Percentiles rank a stretch among this genome's conserved stretches.
Conservation (phyloP, 495 filamentous ascomycete species). For the Trichodelitschia bisporula region DNA sequence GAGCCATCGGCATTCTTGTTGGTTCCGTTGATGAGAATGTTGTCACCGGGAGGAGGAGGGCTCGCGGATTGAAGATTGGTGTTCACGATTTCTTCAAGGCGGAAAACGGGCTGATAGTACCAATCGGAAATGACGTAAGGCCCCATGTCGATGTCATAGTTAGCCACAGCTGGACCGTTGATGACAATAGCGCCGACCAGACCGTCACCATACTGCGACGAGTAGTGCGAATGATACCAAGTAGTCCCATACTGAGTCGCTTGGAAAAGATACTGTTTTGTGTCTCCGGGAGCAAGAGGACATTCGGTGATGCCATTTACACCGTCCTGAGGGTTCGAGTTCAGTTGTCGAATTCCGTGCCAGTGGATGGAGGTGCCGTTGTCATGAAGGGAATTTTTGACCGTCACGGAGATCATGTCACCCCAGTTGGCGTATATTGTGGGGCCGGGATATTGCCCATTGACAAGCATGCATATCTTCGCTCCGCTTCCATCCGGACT, state of each 20-base stretch:
- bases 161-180: slow-evolving; percentile 15
- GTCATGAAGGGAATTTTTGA: slow-evolving; percentile 13
- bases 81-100: slow-evolving; percentile 7
- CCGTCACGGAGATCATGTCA: slow-evolving; percentile 13
- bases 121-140: slow-evolving; percentile 13
- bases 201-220: slow-evolving; percentile 16
- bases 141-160: slow-evolving; percentile 17
- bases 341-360: slow-evolving; percentile 16
- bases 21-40: slow-evolving; percentile 16
- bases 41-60: slow-evolving; percentile 12
- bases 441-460: slow-evolving; percentile 14
- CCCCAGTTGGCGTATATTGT: slow-evolving; percentile 15
- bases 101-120: slow-evolving; percentile 12
- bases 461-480: slow-evolving; percentile 7
- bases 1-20: slow-evolving; percentile 10
- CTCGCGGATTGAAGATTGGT: slow-evolving; percentile 2
- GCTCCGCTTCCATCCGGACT: slow-evolving; percentile 8
- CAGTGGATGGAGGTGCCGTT: slow-evolving; percentile 18
- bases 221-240: slow-evolving; percentile 17
- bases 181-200: slow-evolving; percentile 15
- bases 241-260: slow-evolving; percentile 15
- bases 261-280: slow-evolving; percentile 14
- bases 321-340: slow-evolving; percentile 12
- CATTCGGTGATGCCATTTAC: slow-evolving; percentile 16
- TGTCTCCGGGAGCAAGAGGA: slow-evolving; percentile 15